Evolutionary conservation across 2,329 filamentous ascomycete genomes (phyloP).

Genomic region (Colletotrichum viniferum): DNA sequence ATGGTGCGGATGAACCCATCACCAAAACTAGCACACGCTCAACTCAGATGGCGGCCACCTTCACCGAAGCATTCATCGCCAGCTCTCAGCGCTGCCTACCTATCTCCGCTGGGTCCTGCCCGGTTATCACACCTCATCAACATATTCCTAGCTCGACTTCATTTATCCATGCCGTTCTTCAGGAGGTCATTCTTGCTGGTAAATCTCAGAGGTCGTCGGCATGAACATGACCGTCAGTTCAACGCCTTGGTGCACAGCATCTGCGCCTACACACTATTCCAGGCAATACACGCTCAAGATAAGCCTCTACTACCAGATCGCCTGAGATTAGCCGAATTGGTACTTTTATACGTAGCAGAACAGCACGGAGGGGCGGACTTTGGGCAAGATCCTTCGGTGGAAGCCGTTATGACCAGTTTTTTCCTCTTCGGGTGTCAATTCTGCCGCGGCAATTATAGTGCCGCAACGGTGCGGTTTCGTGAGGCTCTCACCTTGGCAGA

Average conservation of each 20-base stretch:
- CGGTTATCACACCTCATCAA: neutral
- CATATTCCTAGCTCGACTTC: neutral
- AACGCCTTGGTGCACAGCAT: neutral
- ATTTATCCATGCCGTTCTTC: neutral
- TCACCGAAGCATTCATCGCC: neutral
- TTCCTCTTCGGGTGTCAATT: neutral
- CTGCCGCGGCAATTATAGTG: neutral
- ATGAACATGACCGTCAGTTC: neutral
- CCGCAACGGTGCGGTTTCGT: neutral
- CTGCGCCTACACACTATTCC: neutral
- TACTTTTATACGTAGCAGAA: neutral
- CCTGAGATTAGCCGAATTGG: neutral
- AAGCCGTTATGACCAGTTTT: neutral
- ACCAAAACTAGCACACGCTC: neutral
- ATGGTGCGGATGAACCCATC: neutral
- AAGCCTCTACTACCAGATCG: neutral
- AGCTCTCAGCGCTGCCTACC: neutral
- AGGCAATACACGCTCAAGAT: neutral
- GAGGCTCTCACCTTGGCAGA: neutral
- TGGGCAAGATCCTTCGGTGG: neutral
- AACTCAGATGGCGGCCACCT: neutral
- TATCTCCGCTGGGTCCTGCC: neutral
- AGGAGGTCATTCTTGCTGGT: neutral
- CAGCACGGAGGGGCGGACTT: neutral
- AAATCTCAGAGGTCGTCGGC: neutral